phyloP scores from a whole-genome alignment of 1,139 yeast genomes.

The Diutina pseudorugosa region DNA sequence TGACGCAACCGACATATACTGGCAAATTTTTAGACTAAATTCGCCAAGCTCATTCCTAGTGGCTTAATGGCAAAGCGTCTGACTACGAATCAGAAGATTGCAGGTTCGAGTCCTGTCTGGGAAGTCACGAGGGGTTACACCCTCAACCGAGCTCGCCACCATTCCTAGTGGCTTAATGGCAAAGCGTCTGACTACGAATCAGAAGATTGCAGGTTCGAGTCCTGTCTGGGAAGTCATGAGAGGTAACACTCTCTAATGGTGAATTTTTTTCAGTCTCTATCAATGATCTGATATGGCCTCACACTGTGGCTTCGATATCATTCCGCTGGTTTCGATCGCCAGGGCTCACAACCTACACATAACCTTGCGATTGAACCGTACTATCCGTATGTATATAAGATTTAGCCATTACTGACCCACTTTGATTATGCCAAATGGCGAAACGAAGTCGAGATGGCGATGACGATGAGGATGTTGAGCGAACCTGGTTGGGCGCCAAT shows the following conservation, averaged over 20 bases:
- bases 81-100: conserved; percentile 5
- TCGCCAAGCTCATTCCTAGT: background rate
- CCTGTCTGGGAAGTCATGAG: conserved; percentile 2
- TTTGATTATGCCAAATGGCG: background rate
- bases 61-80: conserved; percentile 5
- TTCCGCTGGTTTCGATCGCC: background rate
- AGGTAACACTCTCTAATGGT: background rate
- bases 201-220: conserved; percentile 4
- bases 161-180: conserved; percentile 5
- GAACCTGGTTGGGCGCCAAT: background rate
- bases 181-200: conserved; percentile 5
- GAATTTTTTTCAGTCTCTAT: background rate
- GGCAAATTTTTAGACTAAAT: background rate
- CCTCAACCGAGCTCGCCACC: background rate
- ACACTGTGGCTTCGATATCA: background rate
- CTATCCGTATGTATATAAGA: background rate
- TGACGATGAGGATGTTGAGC: background rate
- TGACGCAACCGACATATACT: background rate
- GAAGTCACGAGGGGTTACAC: background rate
- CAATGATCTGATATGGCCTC: background rate
- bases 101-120: conserved; percentile 5
- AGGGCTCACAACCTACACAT: background rate
- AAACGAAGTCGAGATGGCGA: background rate
- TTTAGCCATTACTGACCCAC: background rate
- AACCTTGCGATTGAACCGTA: background rate